Base-by-base conservation (phyloP, 1,284 basidiomycete genomes). In the Dichomitus squalens region DNA sequence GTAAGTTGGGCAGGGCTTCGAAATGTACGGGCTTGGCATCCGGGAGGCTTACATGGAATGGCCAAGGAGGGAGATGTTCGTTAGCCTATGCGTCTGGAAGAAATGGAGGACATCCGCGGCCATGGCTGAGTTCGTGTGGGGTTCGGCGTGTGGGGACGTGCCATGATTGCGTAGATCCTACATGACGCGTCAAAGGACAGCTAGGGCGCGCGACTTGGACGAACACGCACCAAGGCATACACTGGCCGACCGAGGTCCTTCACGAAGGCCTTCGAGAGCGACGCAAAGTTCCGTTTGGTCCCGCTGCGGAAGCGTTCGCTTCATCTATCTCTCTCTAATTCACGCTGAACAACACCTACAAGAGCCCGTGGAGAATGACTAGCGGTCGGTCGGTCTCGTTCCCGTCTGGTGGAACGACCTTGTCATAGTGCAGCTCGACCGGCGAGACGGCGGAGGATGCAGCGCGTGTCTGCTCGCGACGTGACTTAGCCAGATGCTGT, bases 101-200 rank as follows among this genome's bases (percentile, higher is more conserved):
- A 90, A 89, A 53, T 83, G 75, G 11, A 86, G 70, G 27, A 94
- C 80, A 64, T 94, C 92, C 8, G 72, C 69, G 1, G 91, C 91
- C 88, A 94, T 89, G 51, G 82, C 75, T 20, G 73, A 65, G 65
- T 95, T 94, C 16, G 81, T 84, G 82, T 92, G 89, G 0, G 85
- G 84, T 8, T 75, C 75, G 11, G 76, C 77, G 68, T 92, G 91
- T 0, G 91, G 90, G 0, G 92, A 93, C 7, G 82, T 73, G 3
- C 93, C 93, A 66, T 95, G 93, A 64, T 95, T 95, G 16, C 93
- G 80, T 11, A 95, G 76, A 71, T 95, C 93, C 88, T 92, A 61
- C 3, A 12, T 34, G 16, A 18, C 39, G 51, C 11, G 40, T 33
- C 4, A 11, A 31, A 23, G 25, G 21, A 2, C 23, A n/a, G 12